Evolutionary conservation across 768 basidiomycete genomes (phyloP), one percentile per base, ranked within the genome.

Genomic region (Pleurotus citrinopileatus): DNA sequence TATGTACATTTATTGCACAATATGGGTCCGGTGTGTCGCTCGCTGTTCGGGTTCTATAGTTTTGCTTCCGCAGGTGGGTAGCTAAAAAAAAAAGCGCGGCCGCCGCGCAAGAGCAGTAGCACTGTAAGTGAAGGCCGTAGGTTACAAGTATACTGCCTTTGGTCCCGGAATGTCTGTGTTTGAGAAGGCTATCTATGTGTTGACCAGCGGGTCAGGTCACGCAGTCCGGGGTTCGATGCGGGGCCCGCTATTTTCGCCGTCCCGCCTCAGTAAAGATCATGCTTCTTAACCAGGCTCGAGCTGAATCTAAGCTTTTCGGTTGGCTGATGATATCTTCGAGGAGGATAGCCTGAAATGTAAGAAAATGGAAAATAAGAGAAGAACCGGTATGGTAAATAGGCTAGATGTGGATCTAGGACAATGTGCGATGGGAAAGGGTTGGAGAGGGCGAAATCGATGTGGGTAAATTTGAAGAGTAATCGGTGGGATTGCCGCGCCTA

Each of bases 341-440:
- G n/a, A n/a, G n/a, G n/a, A n/a, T n/a, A n/a, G n/a, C n/a, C n/a
- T 6, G 6, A 20, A 40, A n/a, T 17, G 6, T 13, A 32, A 32
- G 29, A 32, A 6, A 32, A 32, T 32, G 13, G 29, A 32, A 27
- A 45, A 45, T 3, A 27, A 25, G 45, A 27, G 19, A 47, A 28
- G n/a, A 15, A 47, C n/a, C n/a, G 45, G 45, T 27, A 20, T 27
- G n/a, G 38, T 17, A 40, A 40, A 40, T 40, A 40, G 38, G 38
- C 19, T 27, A 47, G 45, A 47, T 47, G 45, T 47, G 25, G 45
- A 47, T 47, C 45, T 47, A 47, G 45, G 45, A 47, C 45, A 47
- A 47, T 27, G 45, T 47, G 45, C 45, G 45, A 47, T 47, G 45
- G 45, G 45, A 47, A 47, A 47, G 45, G 45, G 45, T 26, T 26